Base-by-base conservation (phyloP, 805 yeast genomes). In the Yueomyces sp. region DNA sequence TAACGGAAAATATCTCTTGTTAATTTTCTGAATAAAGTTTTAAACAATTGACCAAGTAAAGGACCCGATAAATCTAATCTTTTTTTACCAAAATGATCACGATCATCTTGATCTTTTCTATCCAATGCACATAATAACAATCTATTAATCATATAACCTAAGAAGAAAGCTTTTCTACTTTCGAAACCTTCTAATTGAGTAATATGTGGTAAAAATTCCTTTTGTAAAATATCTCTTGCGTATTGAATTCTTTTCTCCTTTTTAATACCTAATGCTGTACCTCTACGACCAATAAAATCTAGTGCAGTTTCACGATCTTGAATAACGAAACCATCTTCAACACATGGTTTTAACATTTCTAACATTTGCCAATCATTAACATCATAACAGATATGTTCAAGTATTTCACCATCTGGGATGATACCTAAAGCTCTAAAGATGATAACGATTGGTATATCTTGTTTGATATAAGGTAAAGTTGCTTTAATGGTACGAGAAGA, bases 21-120 rank as follows among this genome's bases (percentile, higher is more conserved):
- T 53, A 92, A 74, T 63, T 92, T 92, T 67, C 85, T 84, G 74
- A 92, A 92, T 48, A 92, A 72, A 59, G 90, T 80, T 65, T 97
- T 77, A 80, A 92, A 92, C 64, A 92, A 77, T 64, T 85, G 86
- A 49, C 97, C 97, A 59, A 92, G 74, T 62, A 92, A 71, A 33
- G 99, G 98, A 57, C 99, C 99, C 41, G 98, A 98, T 65, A 92
- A 77, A 72, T 92, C 99, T 64, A 92, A 77, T 69, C 99, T 81
- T 69, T 92, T 92, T 66, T 88, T 92, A 64, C 99, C 99, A 65
- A 92, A 92, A 68, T 92, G 99, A 70, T 92, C 99, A 75, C 98
- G 86, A 68, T 92, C 99, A 65, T 92, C 99, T 48, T 92, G 94
- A 63, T 90, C 97, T 54, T 88, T 86, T 72, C 99, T 82, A 62